phyloP scores from a whole-genome alignment of 2,329 filamentous ascomycete species.

The Fusarium lyarnte region DNA sequence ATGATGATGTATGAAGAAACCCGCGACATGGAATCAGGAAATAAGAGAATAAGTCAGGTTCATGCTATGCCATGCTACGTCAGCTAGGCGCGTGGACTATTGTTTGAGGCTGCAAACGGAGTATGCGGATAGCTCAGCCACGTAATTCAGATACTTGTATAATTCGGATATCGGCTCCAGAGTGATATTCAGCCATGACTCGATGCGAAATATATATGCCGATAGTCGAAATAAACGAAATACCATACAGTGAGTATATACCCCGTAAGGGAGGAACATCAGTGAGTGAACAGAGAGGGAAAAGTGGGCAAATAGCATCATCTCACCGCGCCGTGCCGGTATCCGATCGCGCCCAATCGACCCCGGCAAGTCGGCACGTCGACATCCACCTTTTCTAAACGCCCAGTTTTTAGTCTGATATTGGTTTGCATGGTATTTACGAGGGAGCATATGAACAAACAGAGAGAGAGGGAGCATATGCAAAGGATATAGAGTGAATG shows the following conservation, averaged over 20 bases:
- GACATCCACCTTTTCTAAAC: conserved; percentile 40
- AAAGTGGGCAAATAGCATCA: conserved; percentile 42
- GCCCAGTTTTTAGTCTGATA: conserved; percentile 21
- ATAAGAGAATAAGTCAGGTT: background rate
- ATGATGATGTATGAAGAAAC: background rate
- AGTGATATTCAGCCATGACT: background rate
- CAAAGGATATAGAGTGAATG: background rate
- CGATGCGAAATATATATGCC: conserved; percentile 29
- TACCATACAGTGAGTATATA: background rate
- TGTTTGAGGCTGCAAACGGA: background rate
- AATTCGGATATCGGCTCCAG: conserved; percentile 24
- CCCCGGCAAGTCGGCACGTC: conserved; percentile 44
- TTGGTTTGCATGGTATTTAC: background rate
- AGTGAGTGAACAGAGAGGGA: background rate
- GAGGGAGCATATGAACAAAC: background rate
- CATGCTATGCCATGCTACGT: conserved; percentile 12
- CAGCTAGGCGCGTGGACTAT: background rate
- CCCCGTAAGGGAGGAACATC: background rate
- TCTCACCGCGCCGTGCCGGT: conserved; percentile 45
- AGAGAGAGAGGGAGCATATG: background rate
- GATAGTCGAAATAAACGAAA: background rate
- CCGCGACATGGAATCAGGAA: background rate
- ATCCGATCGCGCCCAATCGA: conserved; percentile 45
- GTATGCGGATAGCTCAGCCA: background rate
- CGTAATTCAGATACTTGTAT: background rate